Evolutionary conservation across 1,284 basidiomycete genomes (phyloP).

Genomic region (Flammula alnicola): DNA sequence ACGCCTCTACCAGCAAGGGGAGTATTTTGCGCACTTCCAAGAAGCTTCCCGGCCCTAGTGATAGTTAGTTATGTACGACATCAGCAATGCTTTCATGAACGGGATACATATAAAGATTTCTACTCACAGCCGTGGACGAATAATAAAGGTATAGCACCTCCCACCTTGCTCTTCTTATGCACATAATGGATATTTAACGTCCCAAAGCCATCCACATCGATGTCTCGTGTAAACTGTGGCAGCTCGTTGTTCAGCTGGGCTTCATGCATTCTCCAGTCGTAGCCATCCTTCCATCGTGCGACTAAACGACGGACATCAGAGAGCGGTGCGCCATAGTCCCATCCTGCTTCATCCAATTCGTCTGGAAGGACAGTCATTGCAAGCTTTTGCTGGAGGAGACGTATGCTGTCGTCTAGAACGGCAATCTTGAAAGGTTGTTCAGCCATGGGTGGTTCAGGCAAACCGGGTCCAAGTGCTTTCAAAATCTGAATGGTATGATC

Average conservation of each 20-base stretch:
- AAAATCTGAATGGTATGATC: no score
- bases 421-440: slow-evolving; percentile 47
- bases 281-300: slow-evolving; percentile 48
- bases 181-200: slow-evolving; percentile 54
- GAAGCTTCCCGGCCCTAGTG: slow-evolving; percentile 64
- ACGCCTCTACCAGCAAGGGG: slow-evolving; percentile 48
- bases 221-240: slow-evolving; percentile 52
- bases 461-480: neutral
- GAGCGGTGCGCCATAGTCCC: slow-evolving; percentile 53
- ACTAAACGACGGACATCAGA: slow-evolving; percentile 47
- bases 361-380: slow-evolving; percentile 47
- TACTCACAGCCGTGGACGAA: slow-evolving; percentile 51
- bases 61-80: neutral
- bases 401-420: slow-evolving; percentile 42
- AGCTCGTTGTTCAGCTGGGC: slow-evolving; percentile 47
- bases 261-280: slow-evolving; percentile 54
- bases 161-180: slow-evolving; percentile 46
- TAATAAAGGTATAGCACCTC: slow-evolving; percentile 51
- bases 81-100: neutral
- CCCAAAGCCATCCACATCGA: slow-evolving; percentile 48
- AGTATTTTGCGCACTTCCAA: slow-evolving; percentile 59
- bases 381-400: slow-evolving; percentile 44
- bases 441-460: slow-evolving; percentile 1
- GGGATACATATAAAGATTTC: neutral
- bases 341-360: slow-evolving; percentile 49